phyloP scores from a whole-genome alignment of 768 basidiomycete species.

The Lactarius tabidus region DNA sequence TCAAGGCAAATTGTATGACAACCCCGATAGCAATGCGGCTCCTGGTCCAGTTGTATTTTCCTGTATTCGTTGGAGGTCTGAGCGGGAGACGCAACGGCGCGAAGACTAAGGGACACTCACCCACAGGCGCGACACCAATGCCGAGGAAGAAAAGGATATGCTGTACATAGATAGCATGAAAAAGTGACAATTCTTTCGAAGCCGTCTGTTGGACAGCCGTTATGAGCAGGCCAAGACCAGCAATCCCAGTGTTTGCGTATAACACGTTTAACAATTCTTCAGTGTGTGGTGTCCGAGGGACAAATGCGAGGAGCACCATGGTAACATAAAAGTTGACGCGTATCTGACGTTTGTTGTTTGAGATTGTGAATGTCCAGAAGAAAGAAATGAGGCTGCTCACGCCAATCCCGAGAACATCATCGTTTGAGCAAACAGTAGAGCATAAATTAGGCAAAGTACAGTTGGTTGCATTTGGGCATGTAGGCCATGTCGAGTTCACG shows the following conservation, averaged over 20 bases:
- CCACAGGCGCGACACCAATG: slow-evolving; percentile 4
- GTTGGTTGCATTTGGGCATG: too few species aligned
- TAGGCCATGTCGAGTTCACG: too few species aligned
- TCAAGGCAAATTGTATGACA: background rate
- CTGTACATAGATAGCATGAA: slow-evolving; percentile 15
- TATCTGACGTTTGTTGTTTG: slow-evolving; percentile 5
- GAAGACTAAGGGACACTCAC: background rate
- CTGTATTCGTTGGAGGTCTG: background rate
- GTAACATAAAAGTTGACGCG: slow-evolving; percentile 22
- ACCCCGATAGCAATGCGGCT: slow-evolving; percentile 13
- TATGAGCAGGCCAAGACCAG: slow-evolving; percentile 20
- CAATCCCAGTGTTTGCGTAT: background rate
- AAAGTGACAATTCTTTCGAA: background rate
- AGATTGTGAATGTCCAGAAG: background rate
- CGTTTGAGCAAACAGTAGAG: background rate
- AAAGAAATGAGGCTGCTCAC: background rate
- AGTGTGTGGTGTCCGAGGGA: slow-evolving; percentile 12
- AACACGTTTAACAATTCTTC: slow-evolving; percentile 3
- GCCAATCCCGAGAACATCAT: slow-evolving; percentile 8
- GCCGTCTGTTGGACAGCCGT: slow-evolving; percentile 14
- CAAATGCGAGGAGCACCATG: slow-evolving; percentile 6
- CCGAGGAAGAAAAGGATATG: slow-evolving; percentile 22
- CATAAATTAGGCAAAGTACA: too few species aligned
- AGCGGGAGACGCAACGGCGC: background rate
- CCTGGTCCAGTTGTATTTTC: slow-evolving; percentile 18